Evolutionary conservation across 768 basidiomycete genomes (phyloP).

Genomic region (Boletellus sp.): DNA sequence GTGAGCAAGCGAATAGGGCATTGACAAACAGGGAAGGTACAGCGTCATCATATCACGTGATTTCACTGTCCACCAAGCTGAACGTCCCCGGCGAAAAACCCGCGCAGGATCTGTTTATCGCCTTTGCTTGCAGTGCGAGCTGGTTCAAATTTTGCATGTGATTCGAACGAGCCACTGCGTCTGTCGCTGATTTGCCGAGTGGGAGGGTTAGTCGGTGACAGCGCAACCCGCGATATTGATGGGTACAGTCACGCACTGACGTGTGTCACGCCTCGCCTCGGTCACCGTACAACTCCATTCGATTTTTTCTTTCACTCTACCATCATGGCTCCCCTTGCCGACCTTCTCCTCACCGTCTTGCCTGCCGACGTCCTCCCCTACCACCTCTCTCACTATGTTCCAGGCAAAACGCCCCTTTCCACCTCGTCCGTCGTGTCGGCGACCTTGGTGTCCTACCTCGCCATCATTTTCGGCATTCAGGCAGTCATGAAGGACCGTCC

Average conservation of each 20-base stretch:
- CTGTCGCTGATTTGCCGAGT: too few relatives aligned
- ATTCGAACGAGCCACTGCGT: too few relatives aligned
- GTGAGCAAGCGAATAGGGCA: slow-evolving; percentile 28
- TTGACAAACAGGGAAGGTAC: slow-evolving; percentile 24
- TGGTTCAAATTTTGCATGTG: too few relatives aligned
- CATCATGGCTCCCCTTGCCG: slow-evolving; percentile 70
- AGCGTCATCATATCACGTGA: slow-evolving; percentile 30
- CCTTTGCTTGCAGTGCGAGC: too few relatives aligned
- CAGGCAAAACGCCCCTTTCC: slow-evolving; percentile 56
- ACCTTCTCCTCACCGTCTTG: slow-evolving; percentile 57
- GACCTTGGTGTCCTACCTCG: slow-evolving; percentile 77
- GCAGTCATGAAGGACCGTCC: slow-evolving; percentile 77
- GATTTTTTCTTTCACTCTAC: slow-evolving; percentile 23
- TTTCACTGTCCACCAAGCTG: background rate
- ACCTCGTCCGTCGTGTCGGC: slow-evolving; percentile 62
- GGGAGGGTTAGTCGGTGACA: too few relatives aligned
- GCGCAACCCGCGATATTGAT: background rate
- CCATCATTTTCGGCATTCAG: slow-evolving; percentile 80
- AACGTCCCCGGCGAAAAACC: too few relatives aligned
- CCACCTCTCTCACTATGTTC: slow-evolving; percentile 46
- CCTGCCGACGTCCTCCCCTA: slow-evolving; percentile 42
- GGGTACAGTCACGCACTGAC: slow-evolving; percentile 1
- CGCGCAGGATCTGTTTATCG: too few relatives aligned
- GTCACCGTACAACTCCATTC: slow-evolving; percentile 27
- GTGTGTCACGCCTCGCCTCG: slow-evolving; percentile 29